phyloP scores from a whole-genome alignment of 257 asterid species.

The Gardenia jasminoides region DNA sequence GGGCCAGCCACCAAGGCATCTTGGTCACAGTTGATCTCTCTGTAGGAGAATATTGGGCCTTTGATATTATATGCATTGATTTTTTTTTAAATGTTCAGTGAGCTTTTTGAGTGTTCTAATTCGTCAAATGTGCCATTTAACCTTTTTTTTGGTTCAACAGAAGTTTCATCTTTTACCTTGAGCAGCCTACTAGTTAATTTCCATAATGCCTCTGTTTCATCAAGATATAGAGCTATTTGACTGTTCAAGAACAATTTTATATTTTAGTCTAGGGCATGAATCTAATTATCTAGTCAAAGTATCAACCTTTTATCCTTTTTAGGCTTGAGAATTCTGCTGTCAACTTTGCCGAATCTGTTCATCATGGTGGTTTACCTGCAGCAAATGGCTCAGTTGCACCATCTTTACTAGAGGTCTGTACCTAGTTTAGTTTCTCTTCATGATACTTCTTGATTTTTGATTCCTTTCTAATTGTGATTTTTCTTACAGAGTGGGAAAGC shows the following conservation, averaged over 20 bases:
- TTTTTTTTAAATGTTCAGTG: not conserved
- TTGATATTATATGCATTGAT: not conserved
- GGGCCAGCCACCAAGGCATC: not conserved
- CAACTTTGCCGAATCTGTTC: constrained; percentile 69
- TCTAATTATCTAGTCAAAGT: not conserved
- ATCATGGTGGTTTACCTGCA: constrained; percentile 59
- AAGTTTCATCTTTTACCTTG: not conserved
- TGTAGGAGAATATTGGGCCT: not conserved
- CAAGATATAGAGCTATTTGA: not conserved
- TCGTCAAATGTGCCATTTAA: too few species aligned
- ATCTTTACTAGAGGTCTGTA: constrained; percentile 73
- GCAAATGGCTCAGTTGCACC: constrained; percentile 68
- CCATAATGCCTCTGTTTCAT: not conserved
- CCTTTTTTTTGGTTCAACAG: not conserved
- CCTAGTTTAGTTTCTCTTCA: constrained; percentile 8
- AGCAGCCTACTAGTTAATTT: not conserved
- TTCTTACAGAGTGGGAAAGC: constrained; percentile 76
- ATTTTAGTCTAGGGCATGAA: not conserved
- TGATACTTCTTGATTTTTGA: constrained; percentile 13
- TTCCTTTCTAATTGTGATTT: constrained; percentile 19
- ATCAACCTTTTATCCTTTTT: constrained; percentile 22
- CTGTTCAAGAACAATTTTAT: not conserved
- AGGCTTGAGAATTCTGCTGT: constrained; percentile 87
- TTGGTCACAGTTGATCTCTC: not conserved
- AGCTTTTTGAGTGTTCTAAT: not conserved